These are phyloP conservation scores for Mycena indigotica DNA, from an alignment of 768 basidiomycete species.

Conservation along the genomic window DNA sequence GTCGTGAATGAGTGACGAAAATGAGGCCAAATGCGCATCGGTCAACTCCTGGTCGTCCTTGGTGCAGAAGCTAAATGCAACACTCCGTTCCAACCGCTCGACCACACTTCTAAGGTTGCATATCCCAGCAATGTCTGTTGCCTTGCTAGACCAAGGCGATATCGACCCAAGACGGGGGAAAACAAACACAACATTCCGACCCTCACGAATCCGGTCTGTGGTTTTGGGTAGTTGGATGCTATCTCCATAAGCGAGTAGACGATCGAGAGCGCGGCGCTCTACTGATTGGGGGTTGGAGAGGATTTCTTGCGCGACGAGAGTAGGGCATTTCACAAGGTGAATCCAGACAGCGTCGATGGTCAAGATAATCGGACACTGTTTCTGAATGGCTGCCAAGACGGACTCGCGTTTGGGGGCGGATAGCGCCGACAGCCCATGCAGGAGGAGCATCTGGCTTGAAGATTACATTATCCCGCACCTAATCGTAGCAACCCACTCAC, in stretches of 20 bases:
- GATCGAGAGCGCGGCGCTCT: slow-evolving; percentile 57
- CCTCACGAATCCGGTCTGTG: slow-evolving; percentile 33
- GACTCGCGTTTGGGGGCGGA: slow-evolving; percentile 70
- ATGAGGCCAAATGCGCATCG: slow-evolving; percentile 48
- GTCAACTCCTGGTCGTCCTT: slow-evolving; percentile 42
- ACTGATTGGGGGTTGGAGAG: slow-evolving; percentile 48
- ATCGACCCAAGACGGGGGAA: slow-evolving; percentile 87
- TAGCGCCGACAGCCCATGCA: slow-evolving; percentile 76
- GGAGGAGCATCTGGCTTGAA: slow-evolving; percentile 82
- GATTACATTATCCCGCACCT: no score
- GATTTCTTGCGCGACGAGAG: slow-evolving; percentile 45
- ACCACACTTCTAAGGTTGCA: slow-evolving; percentile 78
- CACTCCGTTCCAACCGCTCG: slow-evolving; percentile 84
- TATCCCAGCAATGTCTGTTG: slow-evolving; percentile 89
- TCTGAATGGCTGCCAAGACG: slow-evolving; percentile 64
- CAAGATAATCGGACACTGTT: slow-evolving; percentile 49
- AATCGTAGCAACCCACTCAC: no score
- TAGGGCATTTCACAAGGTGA: slow-evolving; percentile 76
- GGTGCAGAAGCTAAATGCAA: slow-evolving; percentile 64
- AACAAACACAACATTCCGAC: slow-evolving; percentile 62
- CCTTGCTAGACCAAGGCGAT: slow-evolving; percentile 99
- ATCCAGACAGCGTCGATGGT: slow-evolving; percentile 84
- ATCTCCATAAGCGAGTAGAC: slow-evolving; percentile 85
- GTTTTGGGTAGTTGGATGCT: slow-evolving; percentile 56
- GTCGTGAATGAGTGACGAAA: slow-evolving; percentile 82